Evolutionary conservation across 805 yeast species (phyloP).

Genomic region (Peterozyma toletana): DNA sequence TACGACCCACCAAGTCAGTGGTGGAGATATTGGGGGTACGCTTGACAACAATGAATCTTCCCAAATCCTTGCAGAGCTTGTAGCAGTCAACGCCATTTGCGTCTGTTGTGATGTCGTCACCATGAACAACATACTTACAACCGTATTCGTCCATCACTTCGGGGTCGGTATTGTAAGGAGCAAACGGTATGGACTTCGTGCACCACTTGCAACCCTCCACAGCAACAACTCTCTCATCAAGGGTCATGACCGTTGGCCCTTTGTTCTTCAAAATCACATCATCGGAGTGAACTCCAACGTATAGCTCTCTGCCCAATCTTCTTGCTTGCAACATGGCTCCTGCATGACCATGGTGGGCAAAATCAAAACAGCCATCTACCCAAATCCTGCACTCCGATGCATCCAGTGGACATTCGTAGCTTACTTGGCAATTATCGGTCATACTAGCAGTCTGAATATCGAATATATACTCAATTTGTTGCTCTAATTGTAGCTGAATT

Average conservation of each 20-base stretch:
- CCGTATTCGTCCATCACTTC: slow-evolving; percentile 62
- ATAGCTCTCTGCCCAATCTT: slow-evolving; percentile 66
- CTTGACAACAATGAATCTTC: slow-evolving; percentile 85
- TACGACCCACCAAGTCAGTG: slow-evolving; percentile 88
- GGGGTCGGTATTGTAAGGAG: slow-evolving; percentile 93
- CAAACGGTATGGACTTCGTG: slow-evolving; percentile 58
- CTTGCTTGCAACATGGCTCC: slow-evolving; percentile 95
- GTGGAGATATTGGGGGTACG: slow-evolving; percentile 93
- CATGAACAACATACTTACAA: slow-evolving; percentile 94
- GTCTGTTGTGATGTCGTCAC: slow-evolving; percentile 96
- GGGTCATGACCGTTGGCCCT: slow-evolving; percentile 90
- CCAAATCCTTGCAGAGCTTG: slow-evolving; percentile 71
- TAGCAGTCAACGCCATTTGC: slow-evolving; percentile 95
- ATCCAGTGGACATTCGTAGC: slow-evolving; percentile 2
- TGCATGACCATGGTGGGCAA: slow-evolving; percentile 97
- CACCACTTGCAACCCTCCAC: slow-evolving; percentile 91
- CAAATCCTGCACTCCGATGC: slow-evolving; percentile 49
- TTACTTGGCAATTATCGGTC: too few species aligned
- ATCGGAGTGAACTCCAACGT: slow-evolving; percentile 90
- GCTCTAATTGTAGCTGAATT: too few species aligned
- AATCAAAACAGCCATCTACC: slow-evolving; percentile 98
- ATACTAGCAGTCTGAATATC: too few species aligned
- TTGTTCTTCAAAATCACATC: slow-evolving; percentile 77
- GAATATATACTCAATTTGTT: too few species aligned
- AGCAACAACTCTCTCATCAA: slow-evolving; percentile 74